Base-by-base conservation (phyloP, 345 rosid species). In the Pugionium cornutum region DNA sequence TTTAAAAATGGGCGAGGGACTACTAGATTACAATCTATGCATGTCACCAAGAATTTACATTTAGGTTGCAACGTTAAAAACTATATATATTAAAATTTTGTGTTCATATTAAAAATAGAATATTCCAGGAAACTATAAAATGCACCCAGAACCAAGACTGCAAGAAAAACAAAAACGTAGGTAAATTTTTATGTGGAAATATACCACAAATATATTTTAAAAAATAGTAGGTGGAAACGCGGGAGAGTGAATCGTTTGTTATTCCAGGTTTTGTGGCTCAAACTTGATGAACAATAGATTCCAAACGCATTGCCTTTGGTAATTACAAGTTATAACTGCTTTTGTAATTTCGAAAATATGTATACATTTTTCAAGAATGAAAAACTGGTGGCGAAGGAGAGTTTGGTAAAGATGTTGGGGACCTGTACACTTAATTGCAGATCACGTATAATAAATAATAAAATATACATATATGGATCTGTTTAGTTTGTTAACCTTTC, bases 321-420 rank as follows among this genome's bases (percentile, higher is more conserved):
- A 31, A 29, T 67, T 47, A 29, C 32, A 57, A 68, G 51, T 27
- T 42, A 58, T 32, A 59, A 44, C 43, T 33, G 36, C 45, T 42
- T 47, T 47, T 39, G 26, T 46, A 57, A 35, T 36, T 53, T 34
- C 7, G 25, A 66, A 57, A 31, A 46, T 48, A 57, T 27, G 10
- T 62, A 28, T 30, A 11, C 7, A 10, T 3, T 26, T 32, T 9
- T 11, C 8, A 43, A 58, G 31, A 66, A 58, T 51, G 6, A 51
- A 72, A 51, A 51, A 36, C 11, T 32, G 35, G 28, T 56, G 65
- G 40, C 18, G 69, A 42, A 37, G 56, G 51, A 52, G 37, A 59
- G 55, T 58, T 73, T 66, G 72, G 76, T 65, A 35, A 58, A 58
- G 62, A 32, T 52, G 67, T 66, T 73, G 76, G 63, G 72, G 76